Conservation (phyloP, 2,329 filamentous ascomycete species). For the Metarhizium sp. region DNA sequence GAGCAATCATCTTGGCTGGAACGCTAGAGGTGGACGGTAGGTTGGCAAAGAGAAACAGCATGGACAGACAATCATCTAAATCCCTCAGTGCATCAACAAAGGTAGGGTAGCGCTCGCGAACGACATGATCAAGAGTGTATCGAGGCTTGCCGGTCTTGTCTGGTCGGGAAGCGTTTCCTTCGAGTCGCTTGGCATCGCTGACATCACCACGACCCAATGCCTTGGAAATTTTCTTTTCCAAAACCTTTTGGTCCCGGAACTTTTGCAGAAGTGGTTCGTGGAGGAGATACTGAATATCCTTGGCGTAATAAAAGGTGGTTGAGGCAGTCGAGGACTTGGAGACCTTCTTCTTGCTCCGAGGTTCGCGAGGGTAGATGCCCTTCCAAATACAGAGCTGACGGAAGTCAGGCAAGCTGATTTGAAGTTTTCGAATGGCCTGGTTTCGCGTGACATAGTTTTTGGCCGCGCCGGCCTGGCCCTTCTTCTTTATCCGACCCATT, state of each 20-base stretch:
- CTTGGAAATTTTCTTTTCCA: slow-evolving; percentile 94
- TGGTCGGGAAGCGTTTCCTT: slow-evolving; percentile 75
- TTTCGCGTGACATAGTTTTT: slow-evolving; percentile 98
- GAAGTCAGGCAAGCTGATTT: slow-evolving; percentile 95
- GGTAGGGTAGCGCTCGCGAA: slow-evolving; percentile 95
- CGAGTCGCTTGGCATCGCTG: slow-evolving; percentile 75
- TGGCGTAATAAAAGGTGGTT: slow-evolving; percentile 86
- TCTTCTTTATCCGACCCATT: slow-evolving; percentile 82
- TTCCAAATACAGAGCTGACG: slow-evolving; percentile 99
- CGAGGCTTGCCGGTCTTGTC: slow-evolving; percentile 86
- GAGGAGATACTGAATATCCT: slow-evolving; percentile 96
- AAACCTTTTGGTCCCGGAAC: slow-evolving; percentile 92
- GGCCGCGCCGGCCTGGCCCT: slow-evolving; percentile 82
- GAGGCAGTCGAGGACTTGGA: slow-evolving; percentile 82
- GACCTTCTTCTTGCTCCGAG: slow-evolving; percentile 93
- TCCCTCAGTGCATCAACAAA: slow-evolving; percentile 92
- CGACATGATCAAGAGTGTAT: slow-evolving; percentile 90
- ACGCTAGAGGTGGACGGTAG: slow-evolving; percentile 84
- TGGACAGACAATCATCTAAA: slow-evolving; percentile 90
- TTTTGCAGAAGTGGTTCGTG: slow-evolving; percentile 91
- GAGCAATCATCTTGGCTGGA: slow-evolving; percentile 88
- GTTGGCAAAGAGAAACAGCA: slow-evolving; percentile 96
- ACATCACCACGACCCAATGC: slow-evolving; percentile 89
- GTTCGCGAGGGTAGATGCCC: slow-evolving; percentile 96
- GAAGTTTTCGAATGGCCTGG: slow-evolving; percentile 93